Base-by-base conservation (phyloP, 1,284 basidiomycete species). In the Malassezia japonica region DNA sequence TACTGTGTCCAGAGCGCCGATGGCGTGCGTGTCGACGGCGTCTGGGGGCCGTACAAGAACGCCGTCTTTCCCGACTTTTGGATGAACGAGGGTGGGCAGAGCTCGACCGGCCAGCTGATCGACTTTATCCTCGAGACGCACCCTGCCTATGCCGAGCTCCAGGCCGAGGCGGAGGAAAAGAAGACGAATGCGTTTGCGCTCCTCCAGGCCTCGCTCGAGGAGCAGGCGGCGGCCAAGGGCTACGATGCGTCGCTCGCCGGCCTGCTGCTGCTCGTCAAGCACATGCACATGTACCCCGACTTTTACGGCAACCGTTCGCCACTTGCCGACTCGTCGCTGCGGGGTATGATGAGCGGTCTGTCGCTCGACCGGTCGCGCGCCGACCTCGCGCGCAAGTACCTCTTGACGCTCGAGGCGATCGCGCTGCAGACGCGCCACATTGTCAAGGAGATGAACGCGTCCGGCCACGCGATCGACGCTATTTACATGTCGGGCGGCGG, bases 71-170 rank as follows among this genome's bases (percentile, higher is more conserved):
- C 84, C 24, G 88, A 64, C 56, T 62, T 71, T 28, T 76, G 92
- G 94, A 95, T 96, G 89, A 98, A 94, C 68, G 92, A 98, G 76
- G 92, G 92, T 34, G 92, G 92, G 0, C 92, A 98, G 75, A 94
- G 89, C 16, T 92, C 90, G 0, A 98, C 92, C 0, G 94, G 92
- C n/a, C 91, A 94, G 83, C 79, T 95, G 21, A 90, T 95, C 59
- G 89, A 98, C 68, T 95, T 94, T 71, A 83, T 94, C 74, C 81
- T 96, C 60, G 88, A 83, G 28, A 95, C 87, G 0, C 92, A 98
- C 67, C 82, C 86, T 1, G 87, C 91, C 1, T 86, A 86, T 60
- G 73, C 79, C 5, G 78, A 81, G 45, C 81, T 94, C 16, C 76
- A 83, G 42, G 79, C 83, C 36, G 50, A 65, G 15, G 76, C 78